phyloP scores from a whole-genome alignment of 2,329 filamentous ascomycete species.

The Coniochaeta sp. region DNA sequence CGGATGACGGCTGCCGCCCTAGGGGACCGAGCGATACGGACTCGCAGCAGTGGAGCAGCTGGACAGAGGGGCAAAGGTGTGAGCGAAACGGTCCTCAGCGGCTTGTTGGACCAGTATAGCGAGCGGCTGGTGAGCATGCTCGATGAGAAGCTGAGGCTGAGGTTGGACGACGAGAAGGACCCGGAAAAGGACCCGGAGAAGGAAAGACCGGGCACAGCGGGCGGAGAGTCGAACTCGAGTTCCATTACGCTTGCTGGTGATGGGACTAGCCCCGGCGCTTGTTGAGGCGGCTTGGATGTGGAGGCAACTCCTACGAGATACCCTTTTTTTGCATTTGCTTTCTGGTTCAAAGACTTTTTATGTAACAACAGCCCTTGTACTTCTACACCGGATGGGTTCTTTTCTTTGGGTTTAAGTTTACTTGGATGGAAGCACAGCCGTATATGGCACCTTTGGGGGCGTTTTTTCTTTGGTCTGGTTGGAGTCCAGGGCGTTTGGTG shows the following conservation, averaged over 20 bases:
- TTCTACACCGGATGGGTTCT: background rate
- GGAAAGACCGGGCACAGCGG: constrained; percentile 14
- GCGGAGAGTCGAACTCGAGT: constrained; percentile 9
- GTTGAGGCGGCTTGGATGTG: background rate
- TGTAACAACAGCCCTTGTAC: background rate
- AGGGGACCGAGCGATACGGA: constrained; percentile 47
- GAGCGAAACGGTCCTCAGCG: constrained; percentile 51
- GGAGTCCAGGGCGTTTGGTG: background rate
- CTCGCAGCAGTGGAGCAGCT: constrained; percentile 13
- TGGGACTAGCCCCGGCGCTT: background rate
- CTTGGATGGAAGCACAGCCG: background rate
- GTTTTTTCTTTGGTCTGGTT: background rate
- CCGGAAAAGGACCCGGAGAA: constrained; percentile 8
- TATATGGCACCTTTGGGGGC: background rate
- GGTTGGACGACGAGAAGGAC: constrained; percentile 15
- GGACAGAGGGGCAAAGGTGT: constrained; percentile 25
- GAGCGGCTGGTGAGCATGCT: constrained; percentile 63
- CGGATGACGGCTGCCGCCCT: constrained; percentile 55
- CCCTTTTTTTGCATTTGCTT: background rate
- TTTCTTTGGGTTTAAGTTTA: background rate
- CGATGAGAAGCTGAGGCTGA: constrained; percentile 59
- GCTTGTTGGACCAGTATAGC: constrained; percentile 67
- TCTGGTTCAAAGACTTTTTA: background rate
- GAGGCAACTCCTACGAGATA: background rate
- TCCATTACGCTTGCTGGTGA: background rate